Conservation (phyloP, 108 stramenopile genomes). For the Thalassiosira profunda region DNA sequence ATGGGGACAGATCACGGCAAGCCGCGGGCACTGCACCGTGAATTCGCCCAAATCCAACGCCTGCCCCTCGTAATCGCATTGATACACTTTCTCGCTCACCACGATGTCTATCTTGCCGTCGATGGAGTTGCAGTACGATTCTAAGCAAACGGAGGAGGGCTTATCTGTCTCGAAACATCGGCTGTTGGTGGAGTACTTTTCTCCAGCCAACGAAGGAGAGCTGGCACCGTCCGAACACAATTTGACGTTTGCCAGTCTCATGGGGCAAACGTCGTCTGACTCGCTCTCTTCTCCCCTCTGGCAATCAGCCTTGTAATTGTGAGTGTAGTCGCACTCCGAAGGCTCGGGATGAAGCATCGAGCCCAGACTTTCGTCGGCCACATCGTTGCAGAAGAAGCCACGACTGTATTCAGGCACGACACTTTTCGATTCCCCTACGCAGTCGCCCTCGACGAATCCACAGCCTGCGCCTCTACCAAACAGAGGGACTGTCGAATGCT, state of each 20-base stretch:
- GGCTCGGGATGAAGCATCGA: conserved; percentile 17
- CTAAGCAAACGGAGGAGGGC: conserved; percentile 37
- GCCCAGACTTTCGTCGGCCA: neutral
- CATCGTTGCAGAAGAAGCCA: conserved; percentile 49
- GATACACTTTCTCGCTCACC: conserved; percentile 29
- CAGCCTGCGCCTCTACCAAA: conserved; percentile 56
- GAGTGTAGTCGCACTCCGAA: conserved; percentile 52
- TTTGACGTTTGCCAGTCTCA: conserved; percentile 35
- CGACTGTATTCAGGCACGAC: conserved; percentile 40
- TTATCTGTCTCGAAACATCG: conserved; percentile 45
- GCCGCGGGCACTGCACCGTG: conserved; percentile 29
- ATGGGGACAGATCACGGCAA: conserved; percentile 48
- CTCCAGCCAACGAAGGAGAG: conserved; percentile 22
- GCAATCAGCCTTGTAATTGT: conserved; percentile 52
- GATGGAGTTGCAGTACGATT: conserved; percentile 48
- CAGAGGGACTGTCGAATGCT: conserved; percentile 22
- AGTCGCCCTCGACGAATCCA: conserved; percentile 46
- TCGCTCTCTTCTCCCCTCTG: neutral
- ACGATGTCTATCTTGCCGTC: conserved; percentile 50
- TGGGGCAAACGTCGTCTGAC: conserved; percentile 21
- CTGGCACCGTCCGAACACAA: conserved; percentile 35
- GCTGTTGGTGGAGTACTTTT: conserved; percentile 36
- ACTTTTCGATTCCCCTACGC: conserved; percentile 19
- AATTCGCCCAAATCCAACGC: conserved; percentile 36
- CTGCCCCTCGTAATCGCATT: conserved; percentile 57